phyloP scores from a whole-genome alignment of 805 yeast species.

The Wickerhamiella lipophila region DNA sequence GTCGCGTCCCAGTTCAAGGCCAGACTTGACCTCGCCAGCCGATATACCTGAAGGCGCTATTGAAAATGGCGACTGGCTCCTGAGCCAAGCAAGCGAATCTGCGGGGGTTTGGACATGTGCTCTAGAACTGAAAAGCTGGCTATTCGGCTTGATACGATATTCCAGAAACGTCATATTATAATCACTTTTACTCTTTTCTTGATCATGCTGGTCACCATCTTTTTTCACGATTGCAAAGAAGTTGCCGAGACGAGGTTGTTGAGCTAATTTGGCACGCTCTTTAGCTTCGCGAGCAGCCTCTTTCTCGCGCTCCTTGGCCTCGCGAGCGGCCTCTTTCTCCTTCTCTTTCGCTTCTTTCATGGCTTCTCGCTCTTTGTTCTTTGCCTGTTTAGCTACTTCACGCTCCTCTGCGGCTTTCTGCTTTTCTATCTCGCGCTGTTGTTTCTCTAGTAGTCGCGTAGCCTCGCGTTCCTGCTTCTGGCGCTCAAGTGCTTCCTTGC shows the following conservation, averaged over 20 bases:
- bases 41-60: neutral
- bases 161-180: neutral
- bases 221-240: conserved; percentile 2
- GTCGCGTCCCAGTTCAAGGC: neutral
- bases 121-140: neutral
- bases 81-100: conserved; percentile 1
- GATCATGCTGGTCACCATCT: neutral
- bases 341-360: neutral
- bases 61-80: neutral
- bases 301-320: conserved; percentile 2
- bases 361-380: neutral
- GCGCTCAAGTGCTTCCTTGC: neutral
- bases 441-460: neutral
- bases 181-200: neutral
- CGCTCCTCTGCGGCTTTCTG: neutral
- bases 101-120: neutral
- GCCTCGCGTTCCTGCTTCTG: conserved; percentile 5
- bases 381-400: neutral
- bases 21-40: neutral
- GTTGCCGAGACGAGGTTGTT: conserved; percentile 5
- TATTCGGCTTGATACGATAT: neutral
- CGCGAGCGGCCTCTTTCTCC: neutral
- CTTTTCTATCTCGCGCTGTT: conserved; percentile 2
- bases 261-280: neutral
- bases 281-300: neutral